A percentile compares a stretch with the other conserved stretches of the same genome.
Evolutionary conservation across 805 yeast genomes (phyloP).

Genomic region (Wickerhamomyces sydowiorum): DNA sequence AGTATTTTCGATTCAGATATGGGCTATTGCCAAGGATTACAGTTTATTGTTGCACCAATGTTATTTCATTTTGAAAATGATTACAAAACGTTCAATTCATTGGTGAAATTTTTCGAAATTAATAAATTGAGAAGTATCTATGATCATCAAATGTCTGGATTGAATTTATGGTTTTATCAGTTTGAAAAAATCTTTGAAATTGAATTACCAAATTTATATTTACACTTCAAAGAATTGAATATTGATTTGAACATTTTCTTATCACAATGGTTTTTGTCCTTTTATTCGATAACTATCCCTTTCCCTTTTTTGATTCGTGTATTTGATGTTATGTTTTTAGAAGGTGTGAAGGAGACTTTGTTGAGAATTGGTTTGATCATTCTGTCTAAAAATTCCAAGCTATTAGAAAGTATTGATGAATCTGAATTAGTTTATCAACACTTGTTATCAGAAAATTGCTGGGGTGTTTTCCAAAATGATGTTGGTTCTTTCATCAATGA

Average conservation of each 20-base stretch:
- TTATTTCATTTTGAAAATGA: slow-evolving; percentile 35
- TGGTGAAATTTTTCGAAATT: slow-evolving; percentile 53
- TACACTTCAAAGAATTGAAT: slow-evolving; percentile 34
- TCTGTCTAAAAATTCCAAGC: slow-evolving; percentile 39
- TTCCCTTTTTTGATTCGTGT: slow-evolving; percentile 39
- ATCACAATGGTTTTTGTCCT: slow-evolving; percentile 64
- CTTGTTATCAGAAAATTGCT: slow-evolving; percentile 32
- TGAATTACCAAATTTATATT: slow-evolving; percentile 33
- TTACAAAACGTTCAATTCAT: slow-evolving; percentile 42
- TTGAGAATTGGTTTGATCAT: slow-evolving; percentile 52
- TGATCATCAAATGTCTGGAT: slow-evolving; percentile 48
- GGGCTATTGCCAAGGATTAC: slow-evolving; percentile 65
- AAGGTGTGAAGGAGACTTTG: slow-evolving; percentile 48
- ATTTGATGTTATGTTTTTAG: slow-evolving; percentile 47
- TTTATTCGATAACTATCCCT: slow-evolving; percentile 57
- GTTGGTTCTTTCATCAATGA: slow-evolving; percentile 30
- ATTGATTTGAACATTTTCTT: slow-evolving; percentile 43
- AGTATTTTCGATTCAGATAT: slow-evolving; percentile 59
- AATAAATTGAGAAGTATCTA: slow-evolving; percentile 50
- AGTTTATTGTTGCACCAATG: slow-evolving; percentile 57
- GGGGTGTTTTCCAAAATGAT: slow-evolving; percentile 35
- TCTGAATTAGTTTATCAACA: slow-evolving; percentile 36
- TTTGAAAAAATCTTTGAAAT: slow-evolving; percentile 38
- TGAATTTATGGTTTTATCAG: slow-evolving; percentile 46
- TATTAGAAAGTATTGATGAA: slow-evolving; percentile 27